Evolutionary conservation across 108 stramenopile species (phyloP).

Genomic region (Pseudonitzschia delicatissima): DNA sequence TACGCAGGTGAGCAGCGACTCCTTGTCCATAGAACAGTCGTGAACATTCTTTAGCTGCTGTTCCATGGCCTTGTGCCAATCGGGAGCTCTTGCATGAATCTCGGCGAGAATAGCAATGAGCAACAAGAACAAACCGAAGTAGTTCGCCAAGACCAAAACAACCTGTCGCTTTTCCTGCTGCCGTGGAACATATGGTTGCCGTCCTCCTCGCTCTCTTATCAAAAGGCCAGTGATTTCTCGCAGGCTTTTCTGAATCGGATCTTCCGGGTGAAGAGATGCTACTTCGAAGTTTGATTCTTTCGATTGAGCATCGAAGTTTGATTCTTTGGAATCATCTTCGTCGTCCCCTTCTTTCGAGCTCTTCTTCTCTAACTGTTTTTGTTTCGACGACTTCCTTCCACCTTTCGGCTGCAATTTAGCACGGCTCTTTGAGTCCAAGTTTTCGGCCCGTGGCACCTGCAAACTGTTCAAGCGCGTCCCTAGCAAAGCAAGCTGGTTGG

Average conservation of each 20-base stretch:
- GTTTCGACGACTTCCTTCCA: not conserved
- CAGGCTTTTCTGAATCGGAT: slow-evolving; percentile 40
- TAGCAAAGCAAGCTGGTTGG: slow-evolving; percentile 29
- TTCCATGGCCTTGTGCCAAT: slow-evolving; percentile 65
- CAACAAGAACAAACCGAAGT: slow-evolving; percentile 76
- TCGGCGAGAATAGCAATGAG: slow-evolving; percentile 81
- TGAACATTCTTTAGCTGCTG: slow-evolving; percentile 75
- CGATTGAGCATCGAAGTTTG: slow-evolving; percentile 17
- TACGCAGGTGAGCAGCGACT: slow-evolving; percentile 72
- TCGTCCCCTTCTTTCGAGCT: not conserved
- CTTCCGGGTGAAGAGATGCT: slow-evolving; percentile 42
- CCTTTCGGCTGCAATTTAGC: not conserved
- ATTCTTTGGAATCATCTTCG: not conserved
- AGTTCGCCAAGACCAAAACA: slow-evolving; percentile 72
- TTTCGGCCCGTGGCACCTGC: not conserved
- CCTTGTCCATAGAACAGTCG: slow-evolving; percentile 75
- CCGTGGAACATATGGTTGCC: not conserved
- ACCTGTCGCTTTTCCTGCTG: slow-evolving; percentile 76
- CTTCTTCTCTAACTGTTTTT: not conserved
- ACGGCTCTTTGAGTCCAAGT: not conserved
- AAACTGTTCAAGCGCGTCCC: slow-evolving; percentile 27
- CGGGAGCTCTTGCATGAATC: slow-evolving; percentile 74
- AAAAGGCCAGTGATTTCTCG: slow-evolving; percentile 48
- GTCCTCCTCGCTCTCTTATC: slow-evolving; percentile 9
- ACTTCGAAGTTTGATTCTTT: slow-evolving; percentile 31